phyloP scores from a whole-genome alignment of 768 basidiomycete species.

The Phlebiopsis gigantea region DNA sequence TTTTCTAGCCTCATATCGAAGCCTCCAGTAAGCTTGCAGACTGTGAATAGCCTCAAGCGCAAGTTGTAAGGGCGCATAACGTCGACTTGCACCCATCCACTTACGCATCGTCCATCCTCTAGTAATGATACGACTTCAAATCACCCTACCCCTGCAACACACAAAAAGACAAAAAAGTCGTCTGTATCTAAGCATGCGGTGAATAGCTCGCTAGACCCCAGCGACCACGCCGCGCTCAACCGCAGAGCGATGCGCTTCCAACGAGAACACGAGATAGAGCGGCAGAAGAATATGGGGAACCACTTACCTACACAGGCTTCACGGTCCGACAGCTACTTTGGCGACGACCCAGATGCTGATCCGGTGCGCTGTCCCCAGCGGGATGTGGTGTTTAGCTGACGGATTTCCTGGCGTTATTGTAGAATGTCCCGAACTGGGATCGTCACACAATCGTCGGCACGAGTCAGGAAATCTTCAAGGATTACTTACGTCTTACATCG shows the following conservation, averaged over 20 bases:
- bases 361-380: constrained; percentile 50
- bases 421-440: constrained; percentile 99
- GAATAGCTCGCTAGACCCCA: constrained; percentile 39
- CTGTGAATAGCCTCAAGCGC: constrained; percentile 55
- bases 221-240: constrained; percentile 65
- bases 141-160: constrained; percentile 17
- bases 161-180: constrained; percentile 58
- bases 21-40: constrained; percentile 35
- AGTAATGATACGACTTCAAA: constrained; percentile 30
- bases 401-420: constrained; percentile 9
- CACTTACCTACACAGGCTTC: constrained; percentile 28
- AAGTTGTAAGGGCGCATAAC: constrained; percentile 47
- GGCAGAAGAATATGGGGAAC: constrained; percentile 46
- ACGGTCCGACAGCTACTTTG: constrained; percentile 20
- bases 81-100: not conserved
- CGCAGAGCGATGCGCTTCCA: constrained; percentile 86
- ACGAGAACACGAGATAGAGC: constrained; percentile 83
- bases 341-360: constrained; percentile 69
- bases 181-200: constrained; percentile 27
- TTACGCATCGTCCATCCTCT: not conserved
- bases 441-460: constrained; percentile 92
- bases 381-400: not conserved
- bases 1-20: constrained; percentile 52
- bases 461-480: constrained; percentile 86
- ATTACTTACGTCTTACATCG: constrained; percentile 90